These are phyloP conservation scores for Xylariales sp. DNA, from an alignment of 2,329 filamentous ascomycete species.

Conservation along the genomic window DNA sequence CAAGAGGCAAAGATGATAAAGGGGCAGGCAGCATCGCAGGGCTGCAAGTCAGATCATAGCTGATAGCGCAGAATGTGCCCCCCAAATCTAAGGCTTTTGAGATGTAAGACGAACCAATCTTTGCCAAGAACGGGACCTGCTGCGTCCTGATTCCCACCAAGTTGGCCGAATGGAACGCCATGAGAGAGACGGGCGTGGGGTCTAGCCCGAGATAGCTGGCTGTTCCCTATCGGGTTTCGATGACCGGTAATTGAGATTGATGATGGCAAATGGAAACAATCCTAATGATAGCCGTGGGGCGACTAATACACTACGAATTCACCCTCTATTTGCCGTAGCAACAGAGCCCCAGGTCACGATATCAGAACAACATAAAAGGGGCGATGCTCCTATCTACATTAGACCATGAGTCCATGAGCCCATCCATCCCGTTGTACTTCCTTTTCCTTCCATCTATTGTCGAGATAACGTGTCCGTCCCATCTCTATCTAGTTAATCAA, in stretches of 20 bases:
- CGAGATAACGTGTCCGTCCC: not conserved
- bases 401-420: not conserved
- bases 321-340: constrained; percentile 25
- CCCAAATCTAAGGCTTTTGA: constrained; percentile 29
- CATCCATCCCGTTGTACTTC: not conserved
- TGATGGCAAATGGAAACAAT: constrained; percentile 18
- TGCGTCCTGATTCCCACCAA: constrained; percentile 11
- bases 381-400: not conserved
- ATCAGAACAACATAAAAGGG: constrained; percentile 22
- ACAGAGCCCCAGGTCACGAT: constrained; percentile 3
- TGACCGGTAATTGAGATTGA: constrained; percentile 26
- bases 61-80: constrained; percentile 6
- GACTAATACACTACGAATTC: constrained; percentile 12
- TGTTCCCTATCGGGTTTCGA: constrained; percentile 16
- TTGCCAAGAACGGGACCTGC: constrained; percentile 27
- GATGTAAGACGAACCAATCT: constrained; percentile 22
- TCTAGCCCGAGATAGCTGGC: constrained; percentile 5
- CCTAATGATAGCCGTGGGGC: constrained; percentile 22
- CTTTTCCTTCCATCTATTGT: not conserved
- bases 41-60: not conserved
- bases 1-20: constrained; percentile 14
- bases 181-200: constrained; percentile 15
- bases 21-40: constrained; percentile 1
- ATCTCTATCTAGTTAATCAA: not conserved
- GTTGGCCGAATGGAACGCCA: constrained; percentile 21